These are phyloP conservation scores for Calvatia gigantea DNA, from an alignment of 768 basidiomycete species.

Conservation along the genomic window DNA sequence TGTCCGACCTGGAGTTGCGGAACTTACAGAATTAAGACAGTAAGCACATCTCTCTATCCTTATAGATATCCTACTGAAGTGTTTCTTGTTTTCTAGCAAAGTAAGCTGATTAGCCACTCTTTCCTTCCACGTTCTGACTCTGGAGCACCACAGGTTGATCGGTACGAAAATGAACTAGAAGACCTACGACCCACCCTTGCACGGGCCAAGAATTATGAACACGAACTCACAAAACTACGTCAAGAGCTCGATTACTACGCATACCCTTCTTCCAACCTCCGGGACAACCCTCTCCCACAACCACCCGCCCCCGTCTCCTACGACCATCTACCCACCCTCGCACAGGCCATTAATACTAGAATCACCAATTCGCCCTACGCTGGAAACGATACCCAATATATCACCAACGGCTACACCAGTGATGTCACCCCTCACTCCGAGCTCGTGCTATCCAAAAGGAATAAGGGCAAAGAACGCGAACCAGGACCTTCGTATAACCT, in stretches of 20 bases:
- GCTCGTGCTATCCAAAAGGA: slow-evolving; percentile 1
- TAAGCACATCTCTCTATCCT: not conserved
- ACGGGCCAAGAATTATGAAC: slow-evolving; percentile 11
- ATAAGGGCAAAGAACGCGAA: slow-evolving; percentile 15
- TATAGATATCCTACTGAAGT: not conserved
- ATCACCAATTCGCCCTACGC: not conserved
- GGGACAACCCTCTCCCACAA: slow-evolving; percentile 41
- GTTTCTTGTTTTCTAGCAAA: not conserved
- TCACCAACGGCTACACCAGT: not conserved
- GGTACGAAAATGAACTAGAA: slow-evolving; percentile 31
- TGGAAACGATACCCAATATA: not conserved
- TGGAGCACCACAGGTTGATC: slow-evolving; percentile 18
- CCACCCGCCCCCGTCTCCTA: slow-evolving; percentile 53
- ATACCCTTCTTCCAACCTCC: not conserved
- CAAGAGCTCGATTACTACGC: slow-evolving; percentile 5
- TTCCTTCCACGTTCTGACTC: not conserved
- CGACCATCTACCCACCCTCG: slow-evolving; percentile 39
- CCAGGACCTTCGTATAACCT: slow-evolving; percentile 11
- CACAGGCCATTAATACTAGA: slow-evolving; percentile 23
- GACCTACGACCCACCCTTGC: slow-evolving; percentile 28
- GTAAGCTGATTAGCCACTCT: not conserved
- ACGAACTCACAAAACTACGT: not conserved
- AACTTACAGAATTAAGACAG: not conserved
- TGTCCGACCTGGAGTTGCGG: not conserved
- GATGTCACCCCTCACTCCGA: not conserved